Evolutionary conservation across 352 stramenopile genomes (phyloP), one percentile per base, ranked within the genome.

Genomic region (Globisporangium canariense): DNA sequence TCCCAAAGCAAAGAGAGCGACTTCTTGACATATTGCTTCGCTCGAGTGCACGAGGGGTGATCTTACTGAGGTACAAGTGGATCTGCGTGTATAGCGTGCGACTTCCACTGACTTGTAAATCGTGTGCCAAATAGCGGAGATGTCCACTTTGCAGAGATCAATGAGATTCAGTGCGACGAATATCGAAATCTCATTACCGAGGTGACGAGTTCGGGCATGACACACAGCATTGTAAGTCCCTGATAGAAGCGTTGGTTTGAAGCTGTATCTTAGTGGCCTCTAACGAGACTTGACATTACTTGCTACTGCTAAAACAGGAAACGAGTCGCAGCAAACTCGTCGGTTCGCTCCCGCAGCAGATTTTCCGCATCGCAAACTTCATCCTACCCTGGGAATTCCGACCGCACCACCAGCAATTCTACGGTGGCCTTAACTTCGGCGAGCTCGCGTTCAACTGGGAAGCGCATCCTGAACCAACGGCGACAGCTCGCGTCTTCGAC

Each of bases 191-290:
- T 77, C n/a, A 78, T 90, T 51, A 86, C 81, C 4, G 83, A 92
- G 57, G 86, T 98, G 46, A 98, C 93, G 4, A 98, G 90, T 54
- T 96, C 84, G 10, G 93, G 93, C n/a, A 84, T 98, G 84, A 98
- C 92, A 2, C 92, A 98, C 66, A 96, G 89, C 30, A n/a, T 56
- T 32, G 45, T 69, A 40, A 20, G 46, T 36, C 40, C 28, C 14
- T 36, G 22, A 20, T 51, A 18, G 13, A 46, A 46, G 4, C 13
- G 11, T n/a, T n/a, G 32, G 2, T 45, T 6, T 14, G 11, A 36
- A 36, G 32, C 32, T 36, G 32, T 36, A 36, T 9, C 32, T 28
- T 28, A 34, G 47, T 20, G 22, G 14, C n/a, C n/a, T 32, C 8
- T 22, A 14, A 28, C 18, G 22, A 28, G 9, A 36, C 32, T 36